Conservation (phyloP, 2,329 filamentous ascomycete genomes). For the Alternaria conjuncta region DNA sequence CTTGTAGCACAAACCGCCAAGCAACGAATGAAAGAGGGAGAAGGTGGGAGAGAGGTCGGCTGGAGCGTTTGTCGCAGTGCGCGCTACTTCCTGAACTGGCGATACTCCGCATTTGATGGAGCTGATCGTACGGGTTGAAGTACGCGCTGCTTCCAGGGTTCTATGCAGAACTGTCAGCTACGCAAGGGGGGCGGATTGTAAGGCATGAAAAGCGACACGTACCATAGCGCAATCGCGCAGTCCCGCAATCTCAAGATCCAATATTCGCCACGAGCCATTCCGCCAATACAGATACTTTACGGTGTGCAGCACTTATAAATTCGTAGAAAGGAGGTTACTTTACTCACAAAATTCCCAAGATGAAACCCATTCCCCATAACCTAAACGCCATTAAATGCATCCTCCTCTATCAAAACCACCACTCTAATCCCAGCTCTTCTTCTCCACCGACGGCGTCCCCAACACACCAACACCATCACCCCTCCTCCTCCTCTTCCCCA, state of each 20-base stretch:
- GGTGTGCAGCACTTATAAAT: not conserved
- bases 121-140: not conserved
- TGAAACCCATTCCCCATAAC: not conserved
- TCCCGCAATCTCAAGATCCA: not conserved
- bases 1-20: not conserved
- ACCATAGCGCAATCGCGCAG: not conserved
- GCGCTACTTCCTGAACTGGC: not conserved
- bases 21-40: not conserved
- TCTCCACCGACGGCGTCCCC: constrained; percentile 32
- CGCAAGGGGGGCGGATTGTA: not conserved
- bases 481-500: constrained; percentile 48
- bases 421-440: constrained; percentile 22
- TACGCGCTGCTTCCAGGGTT: not conserved
- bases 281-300: not conserved
- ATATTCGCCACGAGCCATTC: not conserved
- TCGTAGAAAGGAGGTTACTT: not conserved
- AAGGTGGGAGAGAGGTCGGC: not conserved
- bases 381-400: constrained; percentile 1
- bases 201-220: not conserved
- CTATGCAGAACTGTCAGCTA: not conserved
- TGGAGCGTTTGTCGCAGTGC: not conserved
- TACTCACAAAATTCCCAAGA: not conserved
- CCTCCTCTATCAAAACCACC: not conserved
- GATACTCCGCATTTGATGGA: not conserved
- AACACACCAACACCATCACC: constrained; percentile 57